These are phyloP conservation scores for Alternaria conjuncta DNA, from an alignment of 2,329 filamentous ascomycete species.

Conservation along the genomic window DNA sequence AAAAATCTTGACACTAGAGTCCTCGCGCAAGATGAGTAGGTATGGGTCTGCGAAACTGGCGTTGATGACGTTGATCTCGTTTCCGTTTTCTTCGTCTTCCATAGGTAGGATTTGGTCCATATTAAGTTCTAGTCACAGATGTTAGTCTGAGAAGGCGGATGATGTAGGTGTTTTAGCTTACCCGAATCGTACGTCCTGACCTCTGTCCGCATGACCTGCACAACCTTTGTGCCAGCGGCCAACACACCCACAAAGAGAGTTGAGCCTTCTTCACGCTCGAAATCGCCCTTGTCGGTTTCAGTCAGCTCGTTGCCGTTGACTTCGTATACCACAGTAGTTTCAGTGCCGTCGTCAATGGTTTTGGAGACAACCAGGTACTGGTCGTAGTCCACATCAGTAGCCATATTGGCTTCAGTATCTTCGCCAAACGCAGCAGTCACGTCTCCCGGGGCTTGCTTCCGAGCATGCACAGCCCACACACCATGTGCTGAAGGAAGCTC, in stretches of 20 bases:
- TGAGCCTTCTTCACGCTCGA: constrained; percentile 85
- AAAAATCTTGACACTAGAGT: constrained; percentile 79
- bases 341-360: constrained; percentile 67
- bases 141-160: not conserved
- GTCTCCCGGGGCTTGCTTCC: constrained; percentile 68
- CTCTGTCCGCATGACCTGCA: constrained; percentile 87
- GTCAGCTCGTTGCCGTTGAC: constrained; percentile 77
- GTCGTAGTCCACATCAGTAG: constrained; percentile 68
- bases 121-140: constrained; percentile 68
- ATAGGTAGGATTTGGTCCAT: constrained; percentile 91
- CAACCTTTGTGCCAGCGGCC: constrained; percentile 78
- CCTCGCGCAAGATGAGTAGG: constrained; percentile 80
- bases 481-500: constrained; percentile 75
- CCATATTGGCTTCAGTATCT: constrained; percentile 47
- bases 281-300: constrained; percentile 81
- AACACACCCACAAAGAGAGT: constrained; percentile 87
- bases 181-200: constrained; percentile 89
- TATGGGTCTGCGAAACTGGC: constrained; percentile 89
- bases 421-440: constrained; percentile 56
- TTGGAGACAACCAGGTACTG: constrained; percentile 85
- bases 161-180: constrained; percentile 53
- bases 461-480: constrained; percentile 80
- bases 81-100: constrained; percentile 80
- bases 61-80: constrained; percentile 77
- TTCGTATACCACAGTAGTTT: constrained; percentile 79